Base-by-base conservation (phyloP, 352 stramenopile genomes). In the Phytophthora cactorum region DNA sequence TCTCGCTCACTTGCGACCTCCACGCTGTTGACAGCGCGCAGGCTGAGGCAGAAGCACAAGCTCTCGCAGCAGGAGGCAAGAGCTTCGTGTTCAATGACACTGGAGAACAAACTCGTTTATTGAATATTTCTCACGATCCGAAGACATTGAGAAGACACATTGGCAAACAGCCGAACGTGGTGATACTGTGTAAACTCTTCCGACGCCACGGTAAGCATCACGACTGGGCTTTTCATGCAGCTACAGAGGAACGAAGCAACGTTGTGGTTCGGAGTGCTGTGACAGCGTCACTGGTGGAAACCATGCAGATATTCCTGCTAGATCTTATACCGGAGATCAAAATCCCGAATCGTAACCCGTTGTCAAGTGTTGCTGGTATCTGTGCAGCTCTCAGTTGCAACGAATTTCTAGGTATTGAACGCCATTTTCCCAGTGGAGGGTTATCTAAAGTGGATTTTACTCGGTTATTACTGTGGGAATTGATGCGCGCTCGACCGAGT, bases 321-420 rank as follows among this genome's bases (percentile, higher is more conserved):
- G 82, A 90, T 50, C 78, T 90, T 59, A 86, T 90, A 27, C 80
- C 81, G 7, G 81, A 92, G 34, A 89, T 92, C 25, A 82, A 89
- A 50, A 89, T 90, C 47, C 71, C 78, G 12, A 84, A 89, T 62
- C 79, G 79, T 9, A 87, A 83, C 25, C 70, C 79, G 17, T 66
- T 91, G n/a, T 84, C 78, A 22, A 89, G 70, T 43, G 80, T 92
- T 6, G 50, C 68, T n/a, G 78, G 74, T 2, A 78, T 92, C n/a
- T 90, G 82, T 25, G 78, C 78, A 8, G 78, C 82, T 17, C 73
- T 92, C 4, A 88, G 54, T 56, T 81, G 75, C 53, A 73, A 77
- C 59, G 79, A 92, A 31, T 86, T 91, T 52, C 60, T 84, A 2
- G 78, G 66, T 0, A 87, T 92, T 17, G 77, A 92, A 47, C 57